Conservation (phyloP, 257 asterid species). For the Ballota nigra region DNA sequence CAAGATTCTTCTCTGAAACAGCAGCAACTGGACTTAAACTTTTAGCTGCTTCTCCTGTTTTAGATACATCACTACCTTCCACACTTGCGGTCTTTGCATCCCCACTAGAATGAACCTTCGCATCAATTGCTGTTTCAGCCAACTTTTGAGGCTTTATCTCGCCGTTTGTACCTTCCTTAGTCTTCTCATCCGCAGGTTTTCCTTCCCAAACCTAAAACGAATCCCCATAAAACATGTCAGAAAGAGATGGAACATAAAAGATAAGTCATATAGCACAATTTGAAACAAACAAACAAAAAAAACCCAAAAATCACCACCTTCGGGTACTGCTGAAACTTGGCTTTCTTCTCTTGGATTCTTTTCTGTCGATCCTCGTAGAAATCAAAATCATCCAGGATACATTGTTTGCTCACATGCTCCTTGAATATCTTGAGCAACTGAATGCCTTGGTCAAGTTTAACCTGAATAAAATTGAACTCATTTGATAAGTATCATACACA, state of each 20-base stretch:
- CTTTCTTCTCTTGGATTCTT: constrained; percentile 53
- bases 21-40: constrained; percentile 17
- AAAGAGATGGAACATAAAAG: not conserved
- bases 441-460: constrained; percentile 57
- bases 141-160: constrained; percentile 30
- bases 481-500: not conserved
- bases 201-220: constrained; percentile 48
- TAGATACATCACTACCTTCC: constrained; percentile 10
- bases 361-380: constrained; percentile 73
- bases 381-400: constrained; percentile 68
- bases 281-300: not conserved
- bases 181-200: constrained; percentile 39
- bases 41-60: constrained; percentile 24
- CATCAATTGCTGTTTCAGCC: constrained; percentile 22
- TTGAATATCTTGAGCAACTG: constrained; percentile 61
- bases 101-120: constrained; percentile 18
- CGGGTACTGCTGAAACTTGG: constrained; percentile 43
- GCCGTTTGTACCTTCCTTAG: constrained; percentile 28
- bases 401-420: constrained; percentile 51
- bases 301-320: constrained; percentile 30
- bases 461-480: constrained; percentile 27
- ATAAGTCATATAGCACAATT: not conserved
- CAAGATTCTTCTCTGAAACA: constrained; percentile 34
- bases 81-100: not conserved
- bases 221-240: not conserved